Evolutionary conservation across 2,329 filamentous ascomycete genomes (phyloP).

Genomic region (Exserohilum rostratum): DNA sequence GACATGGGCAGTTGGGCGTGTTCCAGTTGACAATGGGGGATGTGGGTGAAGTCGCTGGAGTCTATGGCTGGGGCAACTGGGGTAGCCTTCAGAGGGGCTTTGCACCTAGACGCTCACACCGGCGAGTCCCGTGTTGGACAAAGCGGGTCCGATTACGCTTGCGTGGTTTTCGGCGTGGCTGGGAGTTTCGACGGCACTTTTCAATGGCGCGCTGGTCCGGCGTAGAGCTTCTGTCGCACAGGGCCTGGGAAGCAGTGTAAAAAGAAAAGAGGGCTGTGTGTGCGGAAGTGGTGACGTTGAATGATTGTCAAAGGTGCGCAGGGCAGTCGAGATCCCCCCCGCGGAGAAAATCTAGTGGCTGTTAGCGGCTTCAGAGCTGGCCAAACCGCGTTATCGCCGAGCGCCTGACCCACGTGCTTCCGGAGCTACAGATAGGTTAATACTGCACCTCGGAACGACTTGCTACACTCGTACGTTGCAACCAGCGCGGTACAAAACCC

Average conservation of each 20-base stretch:
- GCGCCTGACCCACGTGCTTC: conserved; percentile 9
- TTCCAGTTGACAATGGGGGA: conserved; percentile 12
- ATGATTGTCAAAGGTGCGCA: conserved; percentile 11
- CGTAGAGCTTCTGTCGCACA: not conserved
- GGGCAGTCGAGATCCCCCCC: conserved; percentile 24
- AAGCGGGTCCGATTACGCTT: conserved; percentile 19
- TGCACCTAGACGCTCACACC: conserved; percentile 1
- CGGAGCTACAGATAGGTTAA: conserved; percentile 1
- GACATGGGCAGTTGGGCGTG: conserved; percentile 61
- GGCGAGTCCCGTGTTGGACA: conserved; percentile 19
- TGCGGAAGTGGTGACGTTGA: conserved; percentile 27
- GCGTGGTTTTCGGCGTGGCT: conserved; percentile 1
- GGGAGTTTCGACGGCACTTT: not conserved
- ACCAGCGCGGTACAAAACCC: too few relatives aligned
- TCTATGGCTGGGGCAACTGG: conserved; percentile 18
- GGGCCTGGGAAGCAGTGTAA: not conserved
- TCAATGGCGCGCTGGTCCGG: not conserved
- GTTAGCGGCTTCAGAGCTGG: conserved; percentile 17
- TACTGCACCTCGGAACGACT: not conserved
- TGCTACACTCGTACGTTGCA: not conserved
- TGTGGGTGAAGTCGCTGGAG: conserved; percentile 16
- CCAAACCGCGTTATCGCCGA: conserved; percentile 13
- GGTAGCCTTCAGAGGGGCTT: conserved; percentile 21
- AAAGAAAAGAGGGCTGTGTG: conserved; percentile 11
- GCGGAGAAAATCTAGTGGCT: conserved; percentile 18